Percentiles rank a stretch among this genome's conserved stretches.
Evolutionary conservation across 2,329 filamentous ascomycete genomes (phyloP).

Genomic region (Mycosphaerella sp.): DNA sequence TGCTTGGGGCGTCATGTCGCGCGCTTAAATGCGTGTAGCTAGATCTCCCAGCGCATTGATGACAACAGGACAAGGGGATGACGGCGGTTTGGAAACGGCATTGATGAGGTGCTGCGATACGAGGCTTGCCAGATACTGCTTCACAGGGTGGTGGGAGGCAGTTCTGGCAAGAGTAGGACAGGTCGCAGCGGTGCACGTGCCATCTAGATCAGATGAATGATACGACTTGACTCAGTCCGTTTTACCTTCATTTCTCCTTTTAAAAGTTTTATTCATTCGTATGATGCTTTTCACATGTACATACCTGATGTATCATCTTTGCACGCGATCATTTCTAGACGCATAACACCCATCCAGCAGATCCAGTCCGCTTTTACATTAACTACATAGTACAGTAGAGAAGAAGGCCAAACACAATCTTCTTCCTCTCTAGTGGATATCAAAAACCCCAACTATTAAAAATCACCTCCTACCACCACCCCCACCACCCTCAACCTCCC

Average conservation of each 20-base stretch:
- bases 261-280: neutral
- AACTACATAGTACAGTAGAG: too few relatives aligned
- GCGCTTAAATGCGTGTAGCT: constrained; percentile 43
- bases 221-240: constrained; percentile 8
- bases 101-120: constrained; percentile 34
- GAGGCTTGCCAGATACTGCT: constrained; percentile 29
- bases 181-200: constrained; percentile 34
- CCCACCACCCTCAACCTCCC: neutral
- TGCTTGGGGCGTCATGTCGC: constrained; percentile 95
- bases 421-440: too few relatives aligned
- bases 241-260: neutral
- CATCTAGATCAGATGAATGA: constrained; percentile 13
- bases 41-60: neutral
- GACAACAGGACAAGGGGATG: constrained; percentile 6
- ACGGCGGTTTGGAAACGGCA: constrained; percentile 22
- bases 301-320: too few relatives aligned
- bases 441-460: too few relatives aligned
- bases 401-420: too few relatives aligned
- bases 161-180: constrained; percentile 32
- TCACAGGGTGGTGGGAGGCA: constrained; percentile 20
- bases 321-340: too few relatives aligned
- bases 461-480: too few relatives aligned
- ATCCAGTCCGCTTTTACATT: too few relatives aligned
- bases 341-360: too few relatives aligned
- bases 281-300: neutral